These are phyloP conservation scores for Lobosporangium transversale DNA, from an alignment of 192 early-diverging fungal species.

Conservation along the genomic window DNA sequence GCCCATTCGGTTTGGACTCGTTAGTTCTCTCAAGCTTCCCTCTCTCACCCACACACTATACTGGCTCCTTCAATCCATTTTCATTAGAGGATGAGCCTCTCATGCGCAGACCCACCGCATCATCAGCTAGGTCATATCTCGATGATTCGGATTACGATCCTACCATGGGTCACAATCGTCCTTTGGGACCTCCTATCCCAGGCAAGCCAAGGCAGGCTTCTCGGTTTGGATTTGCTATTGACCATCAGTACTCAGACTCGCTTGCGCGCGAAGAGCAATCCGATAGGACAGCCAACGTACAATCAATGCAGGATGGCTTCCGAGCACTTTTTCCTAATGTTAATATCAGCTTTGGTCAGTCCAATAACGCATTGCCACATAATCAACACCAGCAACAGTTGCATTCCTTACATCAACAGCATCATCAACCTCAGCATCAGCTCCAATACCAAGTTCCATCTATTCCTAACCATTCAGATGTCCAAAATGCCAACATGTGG, in stretches of 20 bases:
- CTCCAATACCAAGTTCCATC: conserved; percentile 19
- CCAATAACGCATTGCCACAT: conserved; percentile 15
- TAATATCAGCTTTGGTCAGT: conserved; percentile 66
- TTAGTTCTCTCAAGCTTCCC: conserved; percentile 35
- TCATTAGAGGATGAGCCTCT: conserved; percentile 50
- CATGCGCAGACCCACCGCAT: conserved; percentile 42
- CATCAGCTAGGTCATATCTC: conserved; percentile 22
- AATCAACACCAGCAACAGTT: conserved; percentile 35
- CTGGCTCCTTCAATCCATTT: conserved; percentile 61
- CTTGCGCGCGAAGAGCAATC: conserved; percentile 15
- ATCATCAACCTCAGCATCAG: conserved; percentile 20
- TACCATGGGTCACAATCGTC: conserved; percentile 17
- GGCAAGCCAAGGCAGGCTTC: conserved; percentile 55
- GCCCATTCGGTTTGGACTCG: conserved; percentile 24
- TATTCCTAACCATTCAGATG: conserved; percentile 17
- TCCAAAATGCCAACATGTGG: conserved; percentile 8
- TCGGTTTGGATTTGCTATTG: conserved; percentile 59
- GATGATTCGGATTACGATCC: conserved; percentile 36
- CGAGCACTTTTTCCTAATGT: conserved; percentile 68
- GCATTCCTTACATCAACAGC: conserved; percentile 14
- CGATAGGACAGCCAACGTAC: conserved; percentile 43
- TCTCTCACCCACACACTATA: conserved; percentile 48
- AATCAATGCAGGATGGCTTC: conserved; percentile 65
- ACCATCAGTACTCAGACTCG: conserved; percentile 25
- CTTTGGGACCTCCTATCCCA: conserved; percentile 31